Base-by-base conservation (phyloP, 2,329 filamentous ascomycete genomes). In the Capronia americana region DNA sequence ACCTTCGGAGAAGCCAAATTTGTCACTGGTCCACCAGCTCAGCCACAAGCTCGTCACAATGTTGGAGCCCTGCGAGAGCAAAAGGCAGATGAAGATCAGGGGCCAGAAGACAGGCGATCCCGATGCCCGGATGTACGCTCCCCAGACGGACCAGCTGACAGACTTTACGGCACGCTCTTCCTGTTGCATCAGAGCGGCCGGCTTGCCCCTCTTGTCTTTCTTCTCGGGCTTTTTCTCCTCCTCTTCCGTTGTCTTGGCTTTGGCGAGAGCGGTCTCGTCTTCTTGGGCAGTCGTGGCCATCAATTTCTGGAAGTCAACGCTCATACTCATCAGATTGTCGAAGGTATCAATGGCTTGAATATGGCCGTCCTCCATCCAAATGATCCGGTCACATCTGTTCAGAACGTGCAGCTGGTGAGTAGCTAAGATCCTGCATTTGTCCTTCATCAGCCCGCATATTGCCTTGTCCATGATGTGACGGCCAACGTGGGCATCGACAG, bases 391-490 rank as follows among this genome's bases (percentile, higher is more conserved):
- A 73, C 93, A 97, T 38, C 93, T 89, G 75, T 86, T 93, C 5
- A 98, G 85, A 5, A 98, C 93, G 83, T 96, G 95, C 14, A 98
- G 86, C 77, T 98, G 94, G 78, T 99, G 95, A 0, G 95, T 99
- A 0, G 94, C 95, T 34, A 99, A 83, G 38, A 98, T 90, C 23
- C 95, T 87, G 74, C 92, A 95, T 78, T 97, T 97, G 79, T 94
- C 86, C 73, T 91, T 92, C 61, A 98, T 83, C 10, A 98, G 83
- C 7, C 94, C 94, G 65, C 93, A 88, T 61, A 99, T 97, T 48
- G 94, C 94, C 67, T 96, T 90, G 77, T 98, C 94, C 81, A 98
- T 97, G 73, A 99, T 88, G 72, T 89, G 87, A 20, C 84, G 82
- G 11, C 87, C 87, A 24, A 89, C 87, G 72, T 89, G 87, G 5